Evolutionary conservation across 2,329 filamentous ascomycete species (phyloP).

Genomic region (Paraconiothyrium sp.): DNA sequence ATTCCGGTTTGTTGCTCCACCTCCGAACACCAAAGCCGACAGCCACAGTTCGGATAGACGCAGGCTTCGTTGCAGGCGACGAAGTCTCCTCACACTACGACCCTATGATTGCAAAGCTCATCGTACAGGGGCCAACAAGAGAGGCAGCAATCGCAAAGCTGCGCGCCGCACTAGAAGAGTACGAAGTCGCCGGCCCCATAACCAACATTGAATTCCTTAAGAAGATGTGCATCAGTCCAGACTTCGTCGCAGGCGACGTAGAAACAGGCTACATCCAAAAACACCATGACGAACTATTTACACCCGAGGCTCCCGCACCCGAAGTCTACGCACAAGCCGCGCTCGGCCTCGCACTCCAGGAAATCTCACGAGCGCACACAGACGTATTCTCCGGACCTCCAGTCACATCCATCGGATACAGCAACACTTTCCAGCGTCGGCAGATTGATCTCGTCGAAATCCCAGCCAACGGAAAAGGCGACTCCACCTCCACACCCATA

Average conservation of each 20-base stretch:
- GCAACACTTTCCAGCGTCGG: conserved; percentile 67
- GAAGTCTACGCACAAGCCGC: conserved; percentile 90
- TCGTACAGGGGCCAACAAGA: conserved; percentile 82
- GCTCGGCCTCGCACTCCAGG: conserved; percentile 71
- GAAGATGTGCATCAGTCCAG: conserved; percentile 79
- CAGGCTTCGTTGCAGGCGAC: conserved; percentile 90
- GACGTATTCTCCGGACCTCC: conserved; percentile 54
- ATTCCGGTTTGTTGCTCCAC: conserved; percentile 88
- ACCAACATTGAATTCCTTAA: conserved; percentile 99
- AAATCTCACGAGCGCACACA: conserved; percentile 37
- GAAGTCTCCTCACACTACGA: conserved; percentile 95
- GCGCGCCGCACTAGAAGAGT: conserved; percentile 80
- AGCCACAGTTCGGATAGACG: conserved; percentile 86
- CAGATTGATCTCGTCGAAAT: conserved; percentile 65
- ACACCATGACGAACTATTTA: conserved; percentile 81
- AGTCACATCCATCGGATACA: conserved; percentile 64
- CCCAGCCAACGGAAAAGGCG: conserved; percentile 54
- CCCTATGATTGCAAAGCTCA: conserved; percentile 98
- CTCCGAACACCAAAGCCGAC: conserved; percentile 75
- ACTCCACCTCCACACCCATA: conserved; percentile 55
- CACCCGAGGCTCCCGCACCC: conserved; percentile 65
- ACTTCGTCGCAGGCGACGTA: conserved; percentile 86
- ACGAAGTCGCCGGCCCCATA: conserved; percentile 90
- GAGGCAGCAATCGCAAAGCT: conserved; percentile 85
- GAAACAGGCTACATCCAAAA: conserved; percentile 98